Conservation (phyloP, 148 eudicot species). For the Suaeda aralocaspica region DNA sequence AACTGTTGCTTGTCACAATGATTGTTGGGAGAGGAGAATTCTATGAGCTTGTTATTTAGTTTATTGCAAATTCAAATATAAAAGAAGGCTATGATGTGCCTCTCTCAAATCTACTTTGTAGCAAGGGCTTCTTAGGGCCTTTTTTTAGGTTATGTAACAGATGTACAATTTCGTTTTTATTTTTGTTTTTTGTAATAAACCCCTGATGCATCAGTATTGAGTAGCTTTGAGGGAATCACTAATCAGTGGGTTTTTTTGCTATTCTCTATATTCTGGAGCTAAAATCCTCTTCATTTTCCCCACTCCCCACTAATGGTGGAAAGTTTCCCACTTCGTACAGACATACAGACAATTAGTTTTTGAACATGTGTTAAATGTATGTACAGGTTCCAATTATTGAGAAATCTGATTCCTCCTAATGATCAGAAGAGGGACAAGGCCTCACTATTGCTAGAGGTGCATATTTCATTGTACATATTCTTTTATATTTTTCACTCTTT, state of each 20-base stretch:
- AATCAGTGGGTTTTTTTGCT: not conserved
- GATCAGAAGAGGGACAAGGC: slow-evolving; percentile 96
- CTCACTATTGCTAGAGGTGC: slow-evolving; percentile 88
- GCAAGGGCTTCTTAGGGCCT: not conserved
- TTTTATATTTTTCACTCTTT: not conserved
- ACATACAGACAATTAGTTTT: not conserved
- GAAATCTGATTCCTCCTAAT: slow-evolving; percentile 82
- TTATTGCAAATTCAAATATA: not conserved
- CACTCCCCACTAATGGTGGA: not conserved
- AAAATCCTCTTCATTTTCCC: not conserved
- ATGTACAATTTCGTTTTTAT: not conserved
- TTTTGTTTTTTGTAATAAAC: too few relatives aligned
- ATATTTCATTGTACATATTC: slow-evolving; percentile 8
- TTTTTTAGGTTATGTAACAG: not conserved
- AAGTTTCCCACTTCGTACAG: not conserved
- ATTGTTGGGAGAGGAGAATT: not conserved
- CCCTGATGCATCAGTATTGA: too few relatives aligned
- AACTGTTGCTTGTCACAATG: not conserved
- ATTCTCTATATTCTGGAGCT: not conserved
- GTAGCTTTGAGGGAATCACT: not conserved
- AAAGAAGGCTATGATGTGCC: not conserved
- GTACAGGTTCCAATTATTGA: slow-evolving; percentile 83
- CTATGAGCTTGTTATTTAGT: not conserved
- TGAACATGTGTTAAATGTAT: slow-evolving; percentile 9
- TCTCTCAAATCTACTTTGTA: not conserved